phyloP scores from a whole-genome alignment of 2,329 filamentous ascomycete genomes.

The Metarhizium sp. region DNA sequence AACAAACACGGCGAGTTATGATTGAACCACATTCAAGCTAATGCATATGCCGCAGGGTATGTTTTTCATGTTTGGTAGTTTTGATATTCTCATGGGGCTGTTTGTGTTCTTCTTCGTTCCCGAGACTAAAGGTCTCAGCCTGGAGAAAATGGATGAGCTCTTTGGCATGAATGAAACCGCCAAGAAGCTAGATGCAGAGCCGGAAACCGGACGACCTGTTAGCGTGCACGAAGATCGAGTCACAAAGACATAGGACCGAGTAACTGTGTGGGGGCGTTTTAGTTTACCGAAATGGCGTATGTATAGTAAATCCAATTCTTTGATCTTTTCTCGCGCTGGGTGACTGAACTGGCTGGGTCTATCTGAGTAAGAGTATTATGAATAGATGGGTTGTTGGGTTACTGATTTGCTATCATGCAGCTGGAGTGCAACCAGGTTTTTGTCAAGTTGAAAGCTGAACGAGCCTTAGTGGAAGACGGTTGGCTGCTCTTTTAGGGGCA shows the following conservation, averaged over 20 bases:
- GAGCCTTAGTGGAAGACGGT: too few relatives aligned
- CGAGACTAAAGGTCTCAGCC: constrained; percentile 57
- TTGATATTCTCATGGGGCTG: constrained; percentile 55
- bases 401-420: too few relatives aligned
- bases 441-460: too few relatives aligned
- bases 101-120: constrained; percentile 61
- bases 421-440: too few relatives aligned
- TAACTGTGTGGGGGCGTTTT: background rate
- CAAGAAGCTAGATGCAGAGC: constrained; percentile 21
- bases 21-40: background rate
- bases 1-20: background rate
- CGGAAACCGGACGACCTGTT: constrained; percentile 15
- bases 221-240: constrained; percentile 17
- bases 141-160: constrained; percentile 59
- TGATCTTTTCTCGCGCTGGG: too few relatives aligned
- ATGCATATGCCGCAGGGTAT: constrained; percentile 34
- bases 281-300: background rate
- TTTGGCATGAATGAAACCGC: constrained; percentile 46
- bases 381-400: too few relatives aligned
- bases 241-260: constrained; percentile 4
- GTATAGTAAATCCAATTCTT: background rate
- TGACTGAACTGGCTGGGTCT: too few relatives aligned
- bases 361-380: too few relatives aligned
- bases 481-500: too few relatives aligned
- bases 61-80: constrained; percentile 60